A percentile compares a stretch with the other conserved stretches of the same genome.
Evolutionary conservation across 306 rosid genomes (phyloP).

Genomic region (Lupinus albus): DNA sequence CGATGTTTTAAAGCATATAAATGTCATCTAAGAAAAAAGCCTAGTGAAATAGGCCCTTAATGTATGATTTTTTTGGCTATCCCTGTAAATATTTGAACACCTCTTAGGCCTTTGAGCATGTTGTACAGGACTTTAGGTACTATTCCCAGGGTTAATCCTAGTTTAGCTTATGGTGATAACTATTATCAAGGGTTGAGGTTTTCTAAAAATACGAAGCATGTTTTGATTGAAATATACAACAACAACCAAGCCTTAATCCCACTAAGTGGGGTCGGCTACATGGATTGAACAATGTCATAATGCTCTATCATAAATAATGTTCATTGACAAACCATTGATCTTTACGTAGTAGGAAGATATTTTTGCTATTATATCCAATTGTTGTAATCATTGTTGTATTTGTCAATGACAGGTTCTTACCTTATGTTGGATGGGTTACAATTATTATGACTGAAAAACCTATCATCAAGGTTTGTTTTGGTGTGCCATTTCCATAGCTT

Average conservation of each 20-base stretch:
- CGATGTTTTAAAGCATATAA: no score
- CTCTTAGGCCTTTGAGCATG: background rate
- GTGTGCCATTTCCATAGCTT: background rate
- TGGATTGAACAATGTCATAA: no score
- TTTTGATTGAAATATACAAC: background rate
- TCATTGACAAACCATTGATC: no score
- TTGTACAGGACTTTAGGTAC: background rate
- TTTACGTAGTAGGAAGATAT: background rate
- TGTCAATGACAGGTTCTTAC: constrained; percentile 71
- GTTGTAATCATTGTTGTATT: background rate
- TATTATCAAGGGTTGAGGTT: background rate
- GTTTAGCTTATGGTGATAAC: background rate
- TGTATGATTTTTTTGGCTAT: background rate
- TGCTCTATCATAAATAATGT: no score
- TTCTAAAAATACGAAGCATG: background rate
- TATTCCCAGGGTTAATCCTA: background rate
- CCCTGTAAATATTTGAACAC: background rate
- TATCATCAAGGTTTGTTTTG: constrained; percentile 73
- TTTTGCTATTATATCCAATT: background rate
- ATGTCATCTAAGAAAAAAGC: no score
- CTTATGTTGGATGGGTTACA: constrained; percentile 95
- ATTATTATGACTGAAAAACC: constrained; percentile 95
- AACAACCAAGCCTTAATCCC: no score
- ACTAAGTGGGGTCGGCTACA: no score
- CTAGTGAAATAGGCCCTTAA: no score